These are phyloP conservation scores for Boletus sp. DNA, from an alignment of 1,284 basidiomycete genomes.

Conservation along the genomic window DNA sequence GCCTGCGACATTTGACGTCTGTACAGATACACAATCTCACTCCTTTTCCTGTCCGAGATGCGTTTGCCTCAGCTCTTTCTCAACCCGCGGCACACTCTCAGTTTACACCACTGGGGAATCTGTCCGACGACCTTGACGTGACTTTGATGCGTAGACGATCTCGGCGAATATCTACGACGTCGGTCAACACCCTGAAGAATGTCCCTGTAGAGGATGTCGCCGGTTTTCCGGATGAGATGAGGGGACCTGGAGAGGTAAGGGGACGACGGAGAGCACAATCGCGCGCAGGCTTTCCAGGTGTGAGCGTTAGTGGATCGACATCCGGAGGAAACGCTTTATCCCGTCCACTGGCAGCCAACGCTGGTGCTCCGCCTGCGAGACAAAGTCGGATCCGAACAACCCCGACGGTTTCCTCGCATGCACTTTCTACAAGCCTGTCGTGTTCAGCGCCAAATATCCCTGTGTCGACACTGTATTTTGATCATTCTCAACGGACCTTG, in stretches of 20 bases:
- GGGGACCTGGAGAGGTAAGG: slow-evolving; percentile 39
- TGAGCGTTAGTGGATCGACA: slow-evolving; percentile 31
- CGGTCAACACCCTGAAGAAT: slow-evolving; percentile 53
- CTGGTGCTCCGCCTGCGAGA: slow-evolving; percentile 38
- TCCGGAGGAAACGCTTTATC: slow-evolving; percentile 28
- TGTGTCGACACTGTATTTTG: slow-evolving; percentile 44
- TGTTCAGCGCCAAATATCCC: slow-evolving; percentile 18
- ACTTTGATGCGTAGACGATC: slow-evolving; percentile 59
- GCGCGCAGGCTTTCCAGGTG: slow-evolving; percentile 42
- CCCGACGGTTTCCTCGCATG: slow-evolving; percentile 53
- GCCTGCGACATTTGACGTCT: slow-evolving; percentile 72
- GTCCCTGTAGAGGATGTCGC: slow-evolving; percentile 50
- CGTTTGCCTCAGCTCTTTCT: slow-evolving; percentile 70
- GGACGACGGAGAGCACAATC: slow-evolving; percentile 45
- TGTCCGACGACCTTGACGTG: slow-evolving; percentile 73
- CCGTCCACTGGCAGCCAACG: slow-evolving; percentile 22
- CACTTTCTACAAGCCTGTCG: slow-evolving; percentile 21
- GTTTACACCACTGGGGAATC: slow-evolving; percentile 55
- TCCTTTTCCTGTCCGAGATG: slow-evolving; percentile 77
- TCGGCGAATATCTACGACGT: slow-evolving; percentile 64
- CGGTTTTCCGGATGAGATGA: slow-evolving; percentile 33
- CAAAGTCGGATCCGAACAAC: slow-evolving; percentile 51
- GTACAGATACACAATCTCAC: slow-evolving; percentile 81
- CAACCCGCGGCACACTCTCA: slow-evolving; percentile 64
- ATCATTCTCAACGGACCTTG: slow-evolving; percentile 66